These are phyloP conservation scores for Paramecium pentaurelia DNA, from an alignment of 73 alveolate genomes.

Conservation along the genomic window DNA sequence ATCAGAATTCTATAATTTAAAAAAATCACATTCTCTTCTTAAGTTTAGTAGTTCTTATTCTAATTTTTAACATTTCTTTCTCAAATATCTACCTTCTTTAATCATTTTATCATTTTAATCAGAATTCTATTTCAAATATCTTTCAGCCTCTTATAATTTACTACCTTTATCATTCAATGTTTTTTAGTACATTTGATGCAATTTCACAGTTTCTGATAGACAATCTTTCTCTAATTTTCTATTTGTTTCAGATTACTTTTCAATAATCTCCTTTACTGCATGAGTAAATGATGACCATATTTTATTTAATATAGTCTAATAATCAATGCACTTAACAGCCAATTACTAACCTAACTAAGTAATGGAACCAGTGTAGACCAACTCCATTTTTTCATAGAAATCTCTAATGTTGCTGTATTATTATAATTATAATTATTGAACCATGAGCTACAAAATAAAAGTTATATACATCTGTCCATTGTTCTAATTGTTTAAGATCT, in stretches of 20 bases:
- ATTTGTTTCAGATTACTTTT: background rate
- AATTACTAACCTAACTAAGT: background rate
- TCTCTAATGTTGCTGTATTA: background rate
- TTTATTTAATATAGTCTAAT: background rate
- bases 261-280: conserved; percentile 31
- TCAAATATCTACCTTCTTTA: conserved; percentile 3
- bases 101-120: background rate
- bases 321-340: background rate
- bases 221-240: conserved; percentile 16
- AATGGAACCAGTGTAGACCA: conserved; percentile 34
- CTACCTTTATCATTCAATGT: background rate
- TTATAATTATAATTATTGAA: background rate
- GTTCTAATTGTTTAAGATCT: background rate
- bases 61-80: background rate
- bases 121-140: background rate
- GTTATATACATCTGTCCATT: conserved; percentile 9
- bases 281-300: conserved; percentile 10
- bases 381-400: conserved; percentile 23
- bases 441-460: background rate
- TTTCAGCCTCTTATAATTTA: conserved; percentile 15
- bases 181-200: background rate
- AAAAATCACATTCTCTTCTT: background rate
- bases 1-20: background rate
- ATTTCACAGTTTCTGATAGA: background rate
- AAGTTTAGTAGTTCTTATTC: background rate